Base-by-base conservation (phyloP, 768 basidiomycete genomes). In the Podaxis sp. region DNA sequence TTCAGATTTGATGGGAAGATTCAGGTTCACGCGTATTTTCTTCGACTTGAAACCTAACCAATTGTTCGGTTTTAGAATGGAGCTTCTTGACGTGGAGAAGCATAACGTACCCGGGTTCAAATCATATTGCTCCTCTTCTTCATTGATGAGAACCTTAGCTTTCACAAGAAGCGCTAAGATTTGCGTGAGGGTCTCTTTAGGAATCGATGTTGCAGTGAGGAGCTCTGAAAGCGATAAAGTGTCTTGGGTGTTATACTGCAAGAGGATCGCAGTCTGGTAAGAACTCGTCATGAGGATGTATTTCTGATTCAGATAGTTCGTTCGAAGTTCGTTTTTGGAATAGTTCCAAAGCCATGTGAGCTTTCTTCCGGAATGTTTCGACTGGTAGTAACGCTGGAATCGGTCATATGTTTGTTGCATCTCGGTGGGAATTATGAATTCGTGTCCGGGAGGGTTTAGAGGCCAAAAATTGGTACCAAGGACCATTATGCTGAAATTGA, bases 261-360 rank as follows among this genome's bases (percentile, higher is more conserved):
- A 73, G 40, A 98, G 81, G n/a, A 98, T 89, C 9, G 93, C 92
- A 85, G 92, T 93, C 76, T 99, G 97, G 76, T 91, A 98, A 8
- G 94, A 86, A 68, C 92, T 95, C 36, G 93, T 94, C 88, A 95
- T 93, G 72, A 98, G 79, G 68, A 96, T 94, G 78, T 98, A 98
- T 75, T 95, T 97, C 75, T 95, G 94, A 70, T 88, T 89, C 58
- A 93, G 81, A 75, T 97, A 94, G 71, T 91, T 95, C 66, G 96
- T 96, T 60, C 90, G 86, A 5, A 99, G 83, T 73, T 99, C 97
- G 76, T 96, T 96, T 80, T 96, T 96, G 59, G 89, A 94, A 73
- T 96, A 93, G 70, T 98, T 96, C 97, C 97, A 99, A 9, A 98
- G 78, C 96, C 96, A 99, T 0, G 93, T 96, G 47, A 99, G 83